phyloP scores from a whole-genome alignment of 2,329 filamentous ascomycete species.

The Camillea tinctor region DNA sequence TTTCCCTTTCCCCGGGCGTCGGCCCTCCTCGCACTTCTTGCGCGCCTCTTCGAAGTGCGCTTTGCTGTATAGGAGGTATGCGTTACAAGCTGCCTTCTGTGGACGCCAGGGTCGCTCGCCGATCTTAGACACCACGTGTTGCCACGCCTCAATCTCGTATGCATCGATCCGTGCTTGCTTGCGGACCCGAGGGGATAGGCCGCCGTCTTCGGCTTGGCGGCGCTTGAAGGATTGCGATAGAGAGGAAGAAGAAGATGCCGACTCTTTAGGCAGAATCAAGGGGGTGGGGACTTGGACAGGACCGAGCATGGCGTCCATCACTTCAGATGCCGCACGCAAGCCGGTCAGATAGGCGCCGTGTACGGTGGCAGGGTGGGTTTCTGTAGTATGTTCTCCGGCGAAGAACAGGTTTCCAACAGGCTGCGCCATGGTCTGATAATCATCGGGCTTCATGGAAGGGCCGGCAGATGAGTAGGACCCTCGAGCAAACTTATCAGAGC shows the following conservation, averaged over 20 bases:
- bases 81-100: conserved; percentile 72
- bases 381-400: conserved; percentile 93
- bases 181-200: conserved; percentile 43
- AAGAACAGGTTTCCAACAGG: conserved; percentile 87
- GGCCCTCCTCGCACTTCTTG: conserved; percentile 62
- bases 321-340: conserved; percentile 81
- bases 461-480: conserved; percentile 96
- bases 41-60: conserved; percentile 65
- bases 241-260: conserved; percentile 17
- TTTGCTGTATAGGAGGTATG: conserved; percentile 88
- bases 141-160: conserved; percentile 55
- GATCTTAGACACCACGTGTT: conserved; percentile 54
- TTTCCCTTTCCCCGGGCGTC: conserved; percentile 62
- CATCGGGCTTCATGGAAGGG: conserved; percentile 74
- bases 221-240: conserved; percentile 48
- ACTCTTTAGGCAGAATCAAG: conserved; percentile 66
- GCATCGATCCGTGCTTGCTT: conserved; percentile 54
- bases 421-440: conserved; percentile 89
- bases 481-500: conserved; percentile 82
- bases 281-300: conserved; percentile 75
- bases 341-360: conserved; percentile 96
- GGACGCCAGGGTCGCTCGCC: conserved; percentile 76
- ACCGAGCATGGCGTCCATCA: conserved; percentile 77
- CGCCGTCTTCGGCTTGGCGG: conserved; percentile 38
- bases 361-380: conserved; percentile 93